These are phyloP conservation scores for Alternaria rosae DNA, from an alignment of 2,329 filamentous ascomycete genomes.

Conservation along the genomic window DNA sequence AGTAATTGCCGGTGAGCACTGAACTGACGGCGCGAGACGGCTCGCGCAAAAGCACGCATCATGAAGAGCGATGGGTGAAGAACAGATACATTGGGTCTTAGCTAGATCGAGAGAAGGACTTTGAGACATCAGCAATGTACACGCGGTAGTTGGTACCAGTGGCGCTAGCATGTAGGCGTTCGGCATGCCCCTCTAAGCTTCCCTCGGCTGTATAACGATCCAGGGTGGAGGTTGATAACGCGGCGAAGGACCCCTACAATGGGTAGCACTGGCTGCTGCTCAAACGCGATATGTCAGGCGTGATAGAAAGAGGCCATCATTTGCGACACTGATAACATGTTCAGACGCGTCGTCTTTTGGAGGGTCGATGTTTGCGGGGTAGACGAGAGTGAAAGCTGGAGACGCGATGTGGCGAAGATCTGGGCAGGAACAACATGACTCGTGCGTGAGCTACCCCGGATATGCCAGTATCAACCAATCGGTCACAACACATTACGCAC, in stretches of 20 bases:
- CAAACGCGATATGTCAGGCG: not conserved
- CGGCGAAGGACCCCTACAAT: not conserved
- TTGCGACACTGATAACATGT: not conserved
- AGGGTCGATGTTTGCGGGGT: not conserved
- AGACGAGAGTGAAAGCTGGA: conserved; percentile 1
- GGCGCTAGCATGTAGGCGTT: not conserved
- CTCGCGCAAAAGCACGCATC: conserved; percentile 38
- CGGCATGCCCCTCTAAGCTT: not conserved
- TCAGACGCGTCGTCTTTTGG: not conserved
- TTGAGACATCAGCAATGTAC: not conserved
- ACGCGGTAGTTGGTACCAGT: not conserved
- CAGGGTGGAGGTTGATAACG: not conserved
- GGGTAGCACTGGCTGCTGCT: not conserved
- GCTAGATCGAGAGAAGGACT: not conserved
- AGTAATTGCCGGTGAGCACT: conserved; percentile 13
- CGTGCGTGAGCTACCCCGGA: not conserved
- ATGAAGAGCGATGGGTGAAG: not conserved
- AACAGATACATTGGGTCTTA: not conserved
- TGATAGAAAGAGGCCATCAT: not conserved
- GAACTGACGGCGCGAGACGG: conserved; percentile 27
- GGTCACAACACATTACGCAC: not conserved
- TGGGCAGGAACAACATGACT: not conserved
- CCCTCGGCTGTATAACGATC: not conserved
- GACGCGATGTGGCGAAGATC: not conserved
- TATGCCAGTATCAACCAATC: not conserved